Percentiles rank a stretch among this genome's conserved stretches.
Evolutionary conservation across 805 yeast genomes (phyloP).

Genomic region (Ogataea nonfermentans): DNA sequence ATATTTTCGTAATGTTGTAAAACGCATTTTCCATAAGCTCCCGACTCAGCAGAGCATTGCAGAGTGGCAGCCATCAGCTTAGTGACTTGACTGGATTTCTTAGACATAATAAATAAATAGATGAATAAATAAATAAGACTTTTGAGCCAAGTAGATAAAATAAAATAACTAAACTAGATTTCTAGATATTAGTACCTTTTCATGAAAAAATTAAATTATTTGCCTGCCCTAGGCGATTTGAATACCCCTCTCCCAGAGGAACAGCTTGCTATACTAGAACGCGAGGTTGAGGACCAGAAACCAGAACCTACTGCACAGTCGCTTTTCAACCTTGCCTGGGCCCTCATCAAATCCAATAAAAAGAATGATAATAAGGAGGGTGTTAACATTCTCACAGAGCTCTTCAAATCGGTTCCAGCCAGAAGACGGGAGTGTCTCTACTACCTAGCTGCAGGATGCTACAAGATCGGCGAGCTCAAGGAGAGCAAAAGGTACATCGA

Average conservation of each 20-base stretch:
- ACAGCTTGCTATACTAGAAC: slow-evolving; percentile 71
- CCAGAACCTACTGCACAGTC: slow-evolving; percentile 81
- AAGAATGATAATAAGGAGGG: slow-evolving; percentile 74
- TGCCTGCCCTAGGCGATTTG: slow-evolving; percentile 31
- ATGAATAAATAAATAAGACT: too few relatives aligned
- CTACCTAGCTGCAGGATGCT: slow-evolving; percentile 84
- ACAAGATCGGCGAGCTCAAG: slow-evolving; percentile 80
- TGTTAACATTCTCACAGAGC: slow-evolving; percentile 64
- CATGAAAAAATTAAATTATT: slow-evolving; percentile 29
- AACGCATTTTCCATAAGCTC: slow-evolving; percentile 55
- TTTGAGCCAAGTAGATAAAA: background rate
- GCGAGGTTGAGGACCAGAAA: slow-evolving; percentile 77
- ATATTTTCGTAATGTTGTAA: slow-evolving; percentile 49
- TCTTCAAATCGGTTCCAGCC: slow-evolving; percentile 73
- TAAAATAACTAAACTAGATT: background rate
- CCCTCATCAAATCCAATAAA: slow-evolving; percentile 69
- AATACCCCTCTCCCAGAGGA: slow-evolving; percentile 61
- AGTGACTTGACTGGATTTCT: slow-evolving; percentile 32
- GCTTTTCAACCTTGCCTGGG: slow-evolving; percentile 95
- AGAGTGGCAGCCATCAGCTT: slow-evolving; percentile 32
- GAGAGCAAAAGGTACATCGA: slow-evolving; percentile 87
- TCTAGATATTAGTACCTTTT: background rate
- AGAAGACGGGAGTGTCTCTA: slow-evolving; percentile 88
- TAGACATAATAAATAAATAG: slow-evolving; percentile 10
- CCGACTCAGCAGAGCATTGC: slow-evolving; percentile 30